A percentile compares a stretch with the other conserved stretches of the same genome.
These are phyloP conservation scores for Gossypium bickii DNA, from an alignment of 345 rosid genomes.

Conservation along the genomic window DNA sequence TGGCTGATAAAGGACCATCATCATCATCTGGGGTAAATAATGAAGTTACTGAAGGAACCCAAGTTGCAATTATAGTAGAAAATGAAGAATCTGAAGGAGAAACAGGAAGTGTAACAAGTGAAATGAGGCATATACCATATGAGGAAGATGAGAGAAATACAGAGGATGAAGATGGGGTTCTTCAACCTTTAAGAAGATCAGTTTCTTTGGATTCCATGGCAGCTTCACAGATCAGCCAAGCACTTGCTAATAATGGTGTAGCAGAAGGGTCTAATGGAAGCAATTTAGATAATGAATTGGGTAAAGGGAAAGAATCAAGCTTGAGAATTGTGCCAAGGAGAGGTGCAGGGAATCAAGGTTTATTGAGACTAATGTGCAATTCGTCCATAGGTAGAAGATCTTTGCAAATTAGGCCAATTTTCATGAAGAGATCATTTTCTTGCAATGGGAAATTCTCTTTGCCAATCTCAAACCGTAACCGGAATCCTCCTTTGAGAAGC, in stretches of 20 bases:
- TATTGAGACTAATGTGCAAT: constrained; percentile 17
- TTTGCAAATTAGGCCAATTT: constrained; percentile 34
- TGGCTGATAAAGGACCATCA: not conserved
- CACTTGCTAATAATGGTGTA: constrained; percentile 19
- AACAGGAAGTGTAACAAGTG: constrained; percentile 13
- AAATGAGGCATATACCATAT: constrained; percentile 2
- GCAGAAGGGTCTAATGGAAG: constrained; percentile 20
- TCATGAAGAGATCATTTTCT: constrained; percentile 59
- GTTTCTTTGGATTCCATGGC: constrained; percentile 65
- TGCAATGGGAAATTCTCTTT: constrained; percentile 51
- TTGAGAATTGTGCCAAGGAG: constrained; percentile 18
- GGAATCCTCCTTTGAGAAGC: constrained; percentile 5
- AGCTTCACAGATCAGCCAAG: constrained; percentile 43
- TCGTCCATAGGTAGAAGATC: constrained; percentile 38
- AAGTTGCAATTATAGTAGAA: constrained; percentile 20
- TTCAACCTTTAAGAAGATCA: constrained; percentile 19
- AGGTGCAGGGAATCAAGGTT: constrained; percentile 29
- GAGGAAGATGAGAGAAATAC: constrained; percentile 24
- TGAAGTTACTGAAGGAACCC: constrained; percentile 20
- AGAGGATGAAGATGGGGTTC: constrained; percentile 1
- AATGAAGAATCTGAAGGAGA: constrained; percentile 20
- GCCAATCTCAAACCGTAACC: constrained; percentile 2
- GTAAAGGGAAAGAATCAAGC: constrained; percentile 21
- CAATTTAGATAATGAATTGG: constrained; percentile 15
- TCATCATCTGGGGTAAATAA: not conserved